Conservation (phyloP, 2,329 filamentous ascomycete genomes). For the Colletotrichum magnum region DNA sequence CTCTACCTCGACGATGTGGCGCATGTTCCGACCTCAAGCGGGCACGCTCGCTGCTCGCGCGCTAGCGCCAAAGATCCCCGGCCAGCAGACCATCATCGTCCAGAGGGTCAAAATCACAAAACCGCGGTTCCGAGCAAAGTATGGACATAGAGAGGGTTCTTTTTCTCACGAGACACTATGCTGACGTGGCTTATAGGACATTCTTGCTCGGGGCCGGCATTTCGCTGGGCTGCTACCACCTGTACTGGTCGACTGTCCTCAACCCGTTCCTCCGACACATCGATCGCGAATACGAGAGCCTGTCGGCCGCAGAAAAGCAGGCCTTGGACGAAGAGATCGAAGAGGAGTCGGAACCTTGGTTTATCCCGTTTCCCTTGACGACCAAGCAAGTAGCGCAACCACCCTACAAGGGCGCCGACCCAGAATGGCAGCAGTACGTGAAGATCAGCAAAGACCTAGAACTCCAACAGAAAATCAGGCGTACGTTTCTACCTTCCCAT, state of each 20-base stretch:
- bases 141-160: not conserved
- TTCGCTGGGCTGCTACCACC: conserved; percentile 55
- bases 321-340: conserved; percentile 55
- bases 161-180: not conserved
- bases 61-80: conserved; percentile 20
- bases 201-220: conserved; percentile 50
- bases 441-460: conserved; percentile 69
- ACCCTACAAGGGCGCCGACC: conserved; percentile 70
- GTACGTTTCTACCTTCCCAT: conserved; percentile 30
- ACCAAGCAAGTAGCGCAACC: conserved; percentile 62
- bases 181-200: conserved; percentile 33
- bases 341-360: conserved; percentile 62
- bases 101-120: conserved; percentile 40
- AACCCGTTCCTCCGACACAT: conserved; percentile 59
- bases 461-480: conserved; percentile 59
- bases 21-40: conserved; percentile 36
- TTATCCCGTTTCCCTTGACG: conserved; percentile 75
- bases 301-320: conserved; percentile 60
- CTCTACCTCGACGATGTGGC: conserved; percentile 27
- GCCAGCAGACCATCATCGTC: conserved; percentile 32
- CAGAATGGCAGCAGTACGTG: conserved; percentile 75
- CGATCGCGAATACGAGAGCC: conserved; percentile 57
- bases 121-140: conserved; percentile 30
- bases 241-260: conserved; percentile 63
- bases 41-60: conserved; percentile 33